These are phyloP conservation scores for Grifola frondosa DNA, from an alignment of 1,284 basidiomycete genomes.

Conservation along the genomic window DNA sequence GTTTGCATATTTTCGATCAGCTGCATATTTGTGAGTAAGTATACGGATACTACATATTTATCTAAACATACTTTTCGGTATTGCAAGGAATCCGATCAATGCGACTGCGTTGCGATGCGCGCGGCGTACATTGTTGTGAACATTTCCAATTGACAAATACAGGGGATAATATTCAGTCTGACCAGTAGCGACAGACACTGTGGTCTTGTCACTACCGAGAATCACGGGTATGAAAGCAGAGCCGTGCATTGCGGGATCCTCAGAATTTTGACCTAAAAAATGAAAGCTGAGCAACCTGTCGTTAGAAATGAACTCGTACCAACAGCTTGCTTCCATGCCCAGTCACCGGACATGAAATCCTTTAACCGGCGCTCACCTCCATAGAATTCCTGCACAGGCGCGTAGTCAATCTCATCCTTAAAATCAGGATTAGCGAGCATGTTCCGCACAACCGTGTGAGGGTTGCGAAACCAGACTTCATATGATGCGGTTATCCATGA, in stretches of 20 bases:
- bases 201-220: conserved; percentile 23
- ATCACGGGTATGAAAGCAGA: conserved; percentile 16
- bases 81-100: conserved; percentile 19
- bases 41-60: not conserved
- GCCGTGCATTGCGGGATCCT: conserved; percentile 9
- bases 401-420: conserved; percentile 4
- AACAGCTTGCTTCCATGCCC: conserved; percentile 23
- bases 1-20: not conserved
- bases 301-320: conserved; percentile 11
- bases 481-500: not conserved
- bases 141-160: conserved; percentile 19
- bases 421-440: not conserved
- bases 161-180: conserved; percentile 22
- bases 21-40: not conserved
- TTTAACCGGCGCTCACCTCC: conserved; percentile 3
- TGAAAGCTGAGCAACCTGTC: not conserved
- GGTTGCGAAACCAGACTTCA: conserved; percentile 1
- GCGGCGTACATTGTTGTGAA: conserved; percentile 17
- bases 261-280: conserved; percentile 9
- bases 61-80: conserved; percentile 12
- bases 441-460: not conserved
- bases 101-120: conserved; percentile 16
- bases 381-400: conserved; percentile 9
- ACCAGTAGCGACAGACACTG: conserved; percentile 20
- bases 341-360: conserved; percentile 19